A percentile compares a stretch with the other conserved stretches of the same genome.
These are phyloP conservation scores for Naganishia friedmannii DNA, from an alignment of 768 basidiomycete genomes.

Conservation along the genomic window DNA sequence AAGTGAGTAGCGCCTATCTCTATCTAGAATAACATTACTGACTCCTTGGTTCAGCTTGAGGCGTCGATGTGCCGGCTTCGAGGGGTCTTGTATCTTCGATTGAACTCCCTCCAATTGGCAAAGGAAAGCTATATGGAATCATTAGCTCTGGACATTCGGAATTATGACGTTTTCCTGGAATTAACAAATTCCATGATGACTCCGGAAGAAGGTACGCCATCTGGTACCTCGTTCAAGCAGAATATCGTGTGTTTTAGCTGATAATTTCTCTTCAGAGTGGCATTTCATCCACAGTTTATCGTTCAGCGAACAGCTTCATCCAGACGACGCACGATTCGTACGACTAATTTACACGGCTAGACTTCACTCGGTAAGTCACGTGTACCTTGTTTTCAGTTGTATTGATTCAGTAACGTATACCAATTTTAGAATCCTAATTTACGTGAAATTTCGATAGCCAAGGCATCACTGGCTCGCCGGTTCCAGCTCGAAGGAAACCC, in stretches of 20 bases:
- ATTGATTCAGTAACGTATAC: background rate
- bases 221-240: background rate
- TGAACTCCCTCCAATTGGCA: slow-evolving; percentile 83
- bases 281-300: slow-evolving; percentile 83
- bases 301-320: slow-evolving; percentile 71
- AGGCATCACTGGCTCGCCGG: slow-evolving; percentile 74
- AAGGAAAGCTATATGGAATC: slow-evolving; percentile 97
- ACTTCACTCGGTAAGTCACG: slow-evolving; percentile 65
- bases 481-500: slow-evolving; percentile 85
- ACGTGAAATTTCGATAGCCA: slow-evolving; percentile 71
- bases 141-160: slow-evolving; percentile 87
- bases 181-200: slow-evolving; percentile 93
- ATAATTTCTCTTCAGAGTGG: slow-evolving; percentile 68
- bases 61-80: slow-evolving; percentile 95
- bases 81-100: slow-evolving; percentile 87
- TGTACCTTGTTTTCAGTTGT: background rate
- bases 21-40: slow-evolving; percentile 45
- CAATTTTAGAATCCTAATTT: background rate
- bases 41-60: slow-evolving; percentile 54
- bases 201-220: slow-evolving; percentile 74
- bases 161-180: slow-evolving; percentile 91
- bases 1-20: slow-evolving; percentile 57
- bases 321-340: slow-evolving; percentile 86
- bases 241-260: background rate
- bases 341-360: slow-evolving; percentile 87